Evolutionary conservation across 768 basidiomycete genomes (phyloP).

Genomic region (Tulasnella sp.): DNA sequence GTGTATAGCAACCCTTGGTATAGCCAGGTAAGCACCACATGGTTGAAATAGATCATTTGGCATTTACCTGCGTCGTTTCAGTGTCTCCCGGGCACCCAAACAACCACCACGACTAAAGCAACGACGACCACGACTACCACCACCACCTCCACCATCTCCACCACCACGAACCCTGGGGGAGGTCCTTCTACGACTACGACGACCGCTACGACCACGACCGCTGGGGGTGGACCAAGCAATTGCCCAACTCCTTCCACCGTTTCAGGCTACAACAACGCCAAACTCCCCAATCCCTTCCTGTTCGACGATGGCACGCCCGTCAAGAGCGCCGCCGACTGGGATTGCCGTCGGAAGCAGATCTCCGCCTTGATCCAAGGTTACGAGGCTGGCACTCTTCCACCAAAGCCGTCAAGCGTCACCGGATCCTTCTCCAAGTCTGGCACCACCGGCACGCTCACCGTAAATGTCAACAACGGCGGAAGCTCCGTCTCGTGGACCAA

Average conservation of each 20-base stretch:
- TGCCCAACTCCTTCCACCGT: not conserved
- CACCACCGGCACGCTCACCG: constrained; percentile 35
- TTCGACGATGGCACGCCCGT: constrained; percentile 42
- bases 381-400: constrained; percentile 47
- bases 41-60: not conserved
- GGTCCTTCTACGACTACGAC: not conserved
- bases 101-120: not conserved
- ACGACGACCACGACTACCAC: not conserved
- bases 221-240: not conserved
- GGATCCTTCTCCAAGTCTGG: constrained; percentile 31
- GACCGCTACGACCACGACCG: not conserved
- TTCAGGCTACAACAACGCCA: constrained; percentile 17
- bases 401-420: constrained; percentile 40
- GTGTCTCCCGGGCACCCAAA: not conserved
- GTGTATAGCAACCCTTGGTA: not conserved
- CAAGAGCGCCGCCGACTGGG: constrained; percentile 43
- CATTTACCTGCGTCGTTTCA: not conserved
- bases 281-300: constrained; percentile 49
- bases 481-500: constrained; percentile 45
- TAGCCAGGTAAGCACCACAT: not conserved
- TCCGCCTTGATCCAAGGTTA: constrained; percentile 44
- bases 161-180: not conserved
- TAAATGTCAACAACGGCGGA: constrained; percentile 42
- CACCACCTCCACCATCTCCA: not conserved
- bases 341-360: constrained; percentile 46